phyloP scores from a whole-genome alignment of 495 filamentous ascomycete species.

The Rusavskia elegans region DNA sequence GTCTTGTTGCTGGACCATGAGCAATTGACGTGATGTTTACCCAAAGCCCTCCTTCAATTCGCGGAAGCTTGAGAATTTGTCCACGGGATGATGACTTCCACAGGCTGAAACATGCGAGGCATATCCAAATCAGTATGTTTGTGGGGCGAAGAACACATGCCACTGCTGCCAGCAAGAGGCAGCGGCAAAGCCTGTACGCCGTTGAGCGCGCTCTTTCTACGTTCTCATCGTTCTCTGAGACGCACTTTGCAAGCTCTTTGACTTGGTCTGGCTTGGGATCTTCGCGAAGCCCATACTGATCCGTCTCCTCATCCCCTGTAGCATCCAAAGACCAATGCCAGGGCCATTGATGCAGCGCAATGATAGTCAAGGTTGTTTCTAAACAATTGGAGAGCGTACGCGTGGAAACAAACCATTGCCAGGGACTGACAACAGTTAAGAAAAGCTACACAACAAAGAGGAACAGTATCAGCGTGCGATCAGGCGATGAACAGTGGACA shows the following conservation, averaged over 20 bases:
- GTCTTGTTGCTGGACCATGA: conserved; percentile 25
- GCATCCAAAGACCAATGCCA: conserved; percentile 44
- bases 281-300: conserved; percentile 9
- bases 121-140: conserved; percentile 73
- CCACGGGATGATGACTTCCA: conserved; percentile 17
- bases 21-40: conserved; percentile 25
- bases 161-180: conserved; percentile 58
- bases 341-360: conserved; percentile 73
- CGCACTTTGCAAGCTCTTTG: conserved; percentile 13
- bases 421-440: conserved; percentile 68
- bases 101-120: conserved; percentile 31
- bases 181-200: conserved; percentile 37
- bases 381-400: conserved; percentile 87
- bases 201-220: background rate
- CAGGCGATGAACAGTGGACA: conserved; percentile 1
- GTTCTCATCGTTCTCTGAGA: conserved; percentile 2
- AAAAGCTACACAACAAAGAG: conserved; percentile 22
- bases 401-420: conserved; percentile 94
- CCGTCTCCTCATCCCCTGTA: conserved; percentile 8
- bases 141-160: conserved; percentile 85
- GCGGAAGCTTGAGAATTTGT: conserved; percentile 7
- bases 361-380: conserved; percentile 72
- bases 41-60: conserved; percentile 11
- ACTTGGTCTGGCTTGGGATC: background rate
- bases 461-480: background rate